phyloP scores from a whole-genome alignment of 2,329 filamentous ascomycete genomes.

The Beauveria sp. region DNA sequence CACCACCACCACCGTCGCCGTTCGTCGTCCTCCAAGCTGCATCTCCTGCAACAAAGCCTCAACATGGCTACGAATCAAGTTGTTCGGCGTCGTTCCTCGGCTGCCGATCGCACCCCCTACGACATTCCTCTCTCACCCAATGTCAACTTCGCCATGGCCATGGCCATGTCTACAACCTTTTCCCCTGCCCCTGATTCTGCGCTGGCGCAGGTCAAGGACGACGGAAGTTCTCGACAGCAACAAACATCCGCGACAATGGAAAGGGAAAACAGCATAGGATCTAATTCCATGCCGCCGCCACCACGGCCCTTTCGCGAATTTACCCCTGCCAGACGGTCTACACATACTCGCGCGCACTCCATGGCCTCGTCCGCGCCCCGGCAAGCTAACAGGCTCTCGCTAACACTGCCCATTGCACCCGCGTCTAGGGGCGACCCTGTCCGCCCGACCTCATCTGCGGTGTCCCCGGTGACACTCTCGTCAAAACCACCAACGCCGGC shows the following conservation, averaged over 20 bases:
- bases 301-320: constrained; percentile 32
- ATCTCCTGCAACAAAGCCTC: constrained; percentile 12
- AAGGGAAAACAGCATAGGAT: not conserved
- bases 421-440: constrained; percentile 42
- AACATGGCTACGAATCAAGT: constrained; percentile 30
- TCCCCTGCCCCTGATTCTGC: constrained; percentile 16
- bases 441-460: constrained; percentile 38
- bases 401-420: constrained; percentile 54
- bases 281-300: constrained; percentile 26
- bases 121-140: constrained; percentile 20
- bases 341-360: constrained; percentile 35
- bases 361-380: constrained; percentile 43
- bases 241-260: not conserved
- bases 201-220: constrained; percentile 9
- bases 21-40: not conserved
- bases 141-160: constrained; percentile 11
- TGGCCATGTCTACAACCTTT: constrained; percentile 20
- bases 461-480: constrained; percentile 15
- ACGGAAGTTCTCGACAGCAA: constrained; percentile 14
- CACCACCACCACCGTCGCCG: constrained; percentile 25
- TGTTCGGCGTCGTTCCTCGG: constrained; percentile 33
- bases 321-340: constrained; percentile 19
- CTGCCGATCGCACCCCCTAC: constrained; percentile 23
- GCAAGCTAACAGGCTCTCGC: constrained; percentile 50
- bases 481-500: constrained; percentile 45